Conservation (phyloP, 2,329 filamentous ascomycete species). For the Drechslerella dactyloides region DNA sequence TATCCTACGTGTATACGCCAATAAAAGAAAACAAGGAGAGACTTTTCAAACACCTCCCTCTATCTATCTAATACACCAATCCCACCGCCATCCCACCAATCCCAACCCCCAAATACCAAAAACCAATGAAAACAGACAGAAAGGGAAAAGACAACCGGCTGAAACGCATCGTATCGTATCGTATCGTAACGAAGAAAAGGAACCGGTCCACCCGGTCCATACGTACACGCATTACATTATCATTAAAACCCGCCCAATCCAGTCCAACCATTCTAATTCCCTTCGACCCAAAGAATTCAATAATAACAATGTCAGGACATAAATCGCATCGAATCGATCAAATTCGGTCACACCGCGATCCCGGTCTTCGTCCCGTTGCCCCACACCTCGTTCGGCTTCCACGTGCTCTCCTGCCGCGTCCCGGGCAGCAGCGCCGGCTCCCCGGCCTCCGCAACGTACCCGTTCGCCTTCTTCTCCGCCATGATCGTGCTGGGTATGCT, state of each 20-base stretch:
- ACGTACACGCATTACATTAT: background rate
- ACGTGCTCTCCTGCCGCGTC: conserved; percentile 85
- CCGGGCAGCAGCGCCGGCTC: conserved; percentile 70
- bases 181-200: conserved; percentile 12
- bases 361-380: conserved; percentile 34
- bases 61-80: background rate
- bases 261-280: background rate
- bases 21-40: conserved; percentile 1
- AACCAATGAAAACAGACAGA: conserved; percentile 1
- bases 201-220: background rate
- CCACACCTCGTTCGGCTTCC: conserved; percentile 61
- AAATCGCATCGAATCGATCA: background rate
- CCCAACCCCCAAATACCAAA: background rate
- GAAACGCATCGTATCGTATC: no score
- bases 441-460: conserved; percentile 58
- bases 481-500: conserved; percentile 30
- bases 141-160: conserved; percentile 50
- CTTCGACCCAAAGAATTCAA: conserved; percentile 14
- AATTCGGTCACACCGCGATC: conserved; percentile 17
- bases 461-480: conserved; percentile 50
- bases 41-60: conserved; percentile 3
- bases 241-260: background rate
- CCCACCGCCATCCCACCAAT: background rate
- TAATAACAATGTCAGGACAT: conserved; percentile 7
- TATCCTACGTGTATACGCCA: background rate